A percentile compares a stretch with the other conserved stretches of the same genome.
These are phyloP conservation scores for Scleroderma citrinum DNA, from an alignment of 768 basidiomycete genomes.

Conservation along the genomic window DNA sequence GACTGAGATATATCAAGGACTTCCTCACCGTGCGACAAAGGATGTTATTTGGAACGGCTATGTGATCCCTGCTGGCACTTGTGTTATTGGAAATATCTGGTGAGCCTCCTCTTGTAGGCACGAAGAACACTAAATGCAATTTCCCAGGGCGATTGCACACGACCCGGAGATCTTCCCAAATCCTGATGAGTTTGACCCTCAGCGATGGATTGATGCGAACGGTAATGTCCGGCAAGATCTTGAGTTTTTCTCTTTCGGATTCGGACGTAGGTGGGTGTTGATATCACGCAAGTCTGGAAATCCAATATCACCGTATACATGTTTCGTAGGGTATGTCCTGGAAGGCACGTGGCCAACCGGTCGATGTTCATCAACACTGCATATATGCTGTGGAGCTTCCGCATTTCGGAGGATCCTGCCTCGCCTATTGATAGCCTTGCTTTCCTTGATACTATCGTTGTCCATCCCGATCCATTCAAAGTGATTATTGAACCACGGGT, in stretches of 20 bases:
- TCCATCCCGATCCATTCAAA: slow-evolving; percentile 10
- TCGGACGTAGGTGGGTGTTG: slow-evolving; percentile 34
- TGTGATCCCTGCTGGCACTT: slow-evolving; percentile 32
- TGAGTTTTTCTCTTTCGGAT: slow-evolving; percentile 48
- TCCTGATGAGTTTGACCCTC: slow-evolving; percentile 48
- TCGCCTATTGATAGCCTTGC: slow-evolving; percentile 53
- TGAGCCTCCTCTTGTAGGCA: too few species aligned
- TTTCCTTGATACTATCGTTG: slow-evolving; percentile 41
- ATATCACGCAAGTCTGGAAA: too few species aligned
- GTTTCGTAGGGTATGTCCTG: slow-evolving; percentile 45
- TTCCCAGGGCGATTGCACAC: slow-evolving; percentile 16
- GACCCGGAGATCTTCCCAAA: slow-evolving; percentile 23
- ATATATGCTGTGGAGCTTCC: slow-evolving; percentile 58
- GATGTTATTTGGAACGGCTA: slow-evolving; percentile 38
- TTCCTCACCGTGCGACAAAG: too few species aligned
- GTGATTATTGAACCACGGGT: neutral
- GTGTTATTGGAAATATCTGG: slow-evolving; percentile 24
- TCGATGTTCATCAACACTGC: slow-evolving; percentile 62
- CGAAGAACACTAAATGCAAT: too few species aligned
- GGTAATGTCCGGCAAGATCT: slow-evolving; percentile 43
- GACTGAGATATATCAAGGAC: too few species aligned
- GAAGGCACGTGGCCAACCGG: slow-evolving; percentile 37
- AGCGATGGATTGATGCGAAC: slow-evolving; percentile 44
- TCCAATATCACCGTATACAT: too few species aligned
- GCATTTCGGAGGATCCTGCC: slow-evolving; percentile 39